phyloP scores from a whole-genome alignment of 768 basidiomycete genomes.

The Asterophora lycoperdoides region DNA sequence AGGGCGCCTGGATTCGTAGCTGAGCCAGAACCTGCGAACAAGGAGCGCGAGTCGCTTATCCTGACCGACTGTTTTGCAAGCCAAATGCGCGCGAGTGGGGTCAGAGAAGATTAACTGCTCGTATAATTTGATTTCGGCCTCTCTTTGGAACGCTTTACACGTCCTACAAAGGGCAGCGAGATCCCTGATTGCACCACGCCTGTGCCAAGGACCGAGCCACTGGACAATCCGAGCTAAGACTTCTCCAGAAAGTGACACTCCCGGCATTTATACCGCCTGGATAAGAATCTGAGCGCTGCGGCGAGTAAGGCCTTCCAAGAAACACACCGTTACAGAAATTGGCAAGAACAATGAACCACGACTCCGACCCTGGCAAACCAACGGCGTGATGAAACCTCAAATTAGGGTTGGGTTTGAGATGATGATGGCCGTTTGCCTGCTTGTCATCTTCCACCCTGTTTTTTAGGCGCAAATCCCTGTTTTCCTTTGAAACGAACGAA shows the following conservation, averaged over 20 bases:
- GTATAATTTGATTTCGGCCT: conserved; percentile 47
- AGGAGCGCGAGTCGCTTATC: conserved; percentile 33
- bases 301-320: background rate
- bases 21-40: conserved; percentile 42
- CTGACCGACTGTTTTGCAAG: conserved; percentile 34
- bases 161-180: conserved; percentile 41
- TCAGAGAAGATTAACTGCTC: conserved; percentile 35
- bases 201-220: conserved; percentile 21
- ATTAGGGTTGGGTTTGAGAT: conserved; percentile 2
- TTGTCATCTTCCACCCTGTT: conserved; percentile 2
- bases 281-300: background rate
- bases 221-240: conserved; percentile 38
- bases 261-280: conserved; percentile 7
- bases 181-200: conserved; percentile 22
- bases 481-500: conserved; percentile 13
- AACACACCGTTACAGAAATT: background rate
- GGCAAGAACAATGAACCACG: background rate
- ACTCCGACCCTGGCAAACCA: no score
- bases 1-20: conserved; percentile 28
- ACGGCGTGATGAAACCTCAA: conserved; percentile 7
- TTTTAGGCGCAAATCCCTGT: conserved; percentile 5
- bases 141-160: conserved; percentile 42
- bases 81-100: conserved; percentile 29
- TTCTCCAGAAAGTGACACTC: conserved; percentile 37
- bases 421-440: background rate